Base-by-base conservation (phyloP, 768 basidiomycete species). In the Mycena metata region DNA sequence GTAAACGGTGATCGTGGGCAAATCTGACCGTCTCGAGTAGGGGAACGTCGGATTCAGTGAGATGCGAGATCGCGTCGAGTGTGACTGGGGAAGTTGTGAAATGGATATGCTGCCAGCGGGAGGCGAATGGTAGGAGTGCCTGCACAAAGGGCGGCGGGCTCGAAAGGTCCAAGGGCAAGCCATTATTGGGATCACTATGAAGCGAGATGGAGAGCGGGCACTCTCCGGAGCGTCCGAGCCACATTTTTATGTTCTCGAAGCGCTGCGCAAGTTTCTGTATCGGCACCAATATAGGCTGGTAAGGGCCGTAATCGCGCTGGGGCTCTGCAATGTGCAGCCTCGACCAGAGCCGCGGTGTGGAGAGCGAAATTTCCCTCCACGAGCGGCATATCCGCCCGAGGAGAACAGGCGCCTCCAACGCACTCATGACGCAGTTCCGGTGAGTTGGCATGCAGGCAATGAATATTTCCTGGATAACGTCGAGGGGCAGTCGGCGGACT, bases 381-480 rank as follows among this genome's bases (percentile, higher is more conserved):
- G 68, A 26, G 46, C 74, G 71, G 49, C 79, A 79, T 17, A 79
- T 75, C 0, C 77, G 74, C 5, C 75, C 79, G 3, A 79, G 74
- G 15, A 78, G 41, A 17, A 79, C 21, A 0, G 77, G 79, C 0
- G 75, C 73, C 23, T 70, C 66, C 65, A 52, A 7, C 21, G 41
- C 70, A 23, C 67, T 72, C 67, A 72, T 72, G 2, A 60, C 67
- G 19, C 57, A 56, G 47, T 72, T 60, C 13, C 64, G 55, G 24
- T 61, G 15, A 3, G 56, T 21, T n/a, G 70, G 70, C 13, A 72
- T 50, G 52, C 67, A 72, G 5, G 47, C 62, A 8, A 65, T 15
- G 33, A 71, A 64, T 0, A 65, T 65, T 21, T 57, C 64, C 13
- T 42, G 39, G 39, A 39, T 10, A 15, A 39, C 11, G 39, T 39